Base-by-base conservation (phyloP, 257 asterid species). In the Fraxinus cuspidata region DNA sequence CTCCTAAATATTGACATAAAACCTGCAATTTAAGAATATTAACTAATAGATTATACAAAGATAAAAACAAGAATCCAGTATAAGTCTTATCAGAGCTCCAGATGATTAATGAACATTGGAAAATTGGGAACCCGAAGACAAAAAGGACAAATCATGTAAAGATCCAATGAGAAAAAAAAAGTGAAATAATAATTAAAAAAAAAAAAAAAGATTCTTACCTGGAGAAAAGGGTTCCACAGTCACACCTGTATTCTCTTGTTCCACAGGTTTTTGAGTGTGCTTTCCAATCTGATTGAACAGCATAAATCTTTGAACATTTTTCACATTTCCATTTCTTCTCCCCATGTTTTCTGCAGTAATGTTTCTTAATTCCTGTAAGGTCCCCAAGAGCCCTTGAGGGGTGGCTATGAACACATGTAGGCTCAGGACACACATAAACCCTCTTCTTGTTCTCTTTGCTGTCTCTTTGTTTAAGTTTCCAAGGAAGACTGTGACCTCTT, bases 321-420 rank as follows among this genome's bases (percentile, higher is more conserved):
- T 91, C 95, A 23, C 98, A 93, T 79, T 89, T 91, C 95, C 97
- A 93, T 67, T 93, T 93, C 88, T 93, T 93, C 84, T 93, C 98
- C 9, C 98, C 98, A 32, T 93, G 98, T 78, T 93, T 93, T 74
- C 98, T 79, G 86, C 94, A 90, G 66, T 73, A 93, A 58, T 93
- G 98, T 81, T 93, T 93, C 88, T 93, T 93, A 84, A 93, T 92
- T 34, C 98, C 97, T 0, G 98, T 93, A 3, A 93, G 86, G 51
- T 92, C 98, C 0, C 98, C 98, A 21, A 93, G 81, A 18, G 98
- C 98, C 82, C 98, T 85, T 0, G 96, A 86, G 0, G 97, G 95
- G 47, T 90, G 92, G 84, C 91, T 97, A 78, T 93, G 98, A 28
- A 92, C 87, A 72, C 98, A 93, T 0, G 91, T 76, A 0, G 89